Evolutionary conservation across 352 stramenopile genomes (phyloP).

Genomic region (Phytophthora melonis): DNA sequence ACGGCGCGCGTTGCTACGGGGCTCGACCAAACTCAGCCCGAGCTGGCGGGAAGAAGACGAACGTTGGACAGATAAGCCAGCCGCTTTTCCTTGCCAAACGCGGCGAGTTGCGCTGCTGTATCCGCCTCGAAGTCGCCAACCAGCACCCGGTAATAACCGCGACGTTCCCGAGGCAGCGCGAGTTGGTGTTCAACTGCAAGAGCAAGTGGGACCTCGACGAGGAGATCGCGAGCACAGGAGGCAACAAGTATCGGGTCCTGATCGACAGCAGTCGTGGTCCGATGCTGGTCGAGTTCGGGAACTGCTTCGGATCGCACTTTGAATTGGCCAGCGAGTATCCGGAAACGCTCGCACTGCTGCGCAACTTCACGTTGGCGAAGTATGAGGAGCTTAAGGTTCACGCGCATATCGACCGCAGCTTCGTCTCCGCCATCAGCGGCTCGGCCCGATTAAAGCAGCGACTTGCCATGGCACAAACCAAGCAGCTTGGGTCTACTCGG

Average conservation of each 20-base stretch:
- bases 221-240: slow-evolving; percentile 71
- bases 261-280: slow-evolving; percentile 78
- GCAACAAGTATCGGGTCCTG: slow-evolving; percentile 83
- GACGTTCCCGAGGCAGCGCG: slow-evolving; percentile 46
- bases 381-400: slow-evolving; percentile 70
- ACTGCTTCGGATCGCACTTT: slow-evolving; percentile 80
- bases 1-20: slow-evolving; percentile 65
- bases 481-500: slow-evolving; percentile 32
- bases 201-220: slow-evolving; percentile 87
- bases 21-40: slow-evolving; percentile 68
- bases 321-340: slow-evolving; percentile 63
- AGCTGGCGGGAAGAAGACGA: slow-evolving; percentile 58
- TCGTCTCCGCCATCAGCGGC: slow-evolving; percentile 71
- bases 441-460: slow-evolving; percentile 59
- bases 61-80: slow-evolving; percentile 45
- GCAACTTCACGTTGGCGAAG: slow-evolving; percentile 70
- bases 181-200: slow-evolving; percentile 77
- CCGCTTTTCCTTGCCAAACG: slow-evolving; percentile 58
- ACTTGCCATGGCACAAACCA: slow-evolving; percentile 58
- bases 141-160: slow-evolving; percentile 46
- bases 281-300: slow-evolving; percentile 87
- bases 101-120: slow-evolving; percentile 73
- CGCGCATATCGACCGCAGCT: slow-evolving; percentile 80
- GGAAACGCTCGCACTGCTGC: slow-evolving; percentile 54
- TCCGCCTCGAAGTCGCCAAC: slow-evolving; percentile 60